Base-by-base conservation (phyloP, 73 alveolate genomes). In the Symbiodinium pilosum region DNA sequence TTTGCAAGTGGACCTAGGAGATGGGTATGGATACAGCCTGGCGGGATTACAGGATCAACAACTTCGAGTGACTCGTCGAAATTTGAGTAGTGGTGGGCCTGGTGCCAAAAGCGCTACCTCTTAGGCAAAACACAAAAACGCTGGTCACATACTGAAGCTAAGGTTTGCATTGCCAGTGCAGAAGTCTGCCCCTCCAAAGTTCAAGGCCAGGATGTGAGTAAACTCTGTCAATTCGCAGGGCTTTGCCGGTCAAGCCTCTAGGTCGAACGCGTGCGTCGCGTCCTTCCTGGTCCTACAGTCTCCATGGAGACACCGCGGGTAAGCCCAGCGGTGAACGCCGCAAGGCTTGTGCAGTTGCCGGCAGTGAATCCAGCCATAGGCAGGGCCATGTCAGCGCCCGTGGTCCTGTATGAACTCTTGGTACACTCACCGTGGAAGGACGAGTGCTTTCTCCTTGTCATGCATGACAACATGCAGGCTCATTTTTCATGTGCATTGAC, bases 11-110 rank as follows among this genome's bases (percentile, higher is more conserved):
- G 38, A 34, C 54, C 26, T 30, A 91, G 97, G 97, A 91, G 40
- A 91, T 91, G 97, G 97, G 97, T 30, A 91, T 91, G 97, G 97
- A 91, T 81, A 91, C 97, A 14, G 73, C 97, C 73, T 91, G 97
- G 97, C 97, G 97, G 39, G 97, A 91, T 86, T 91, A 91, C 97
- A 91, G 71, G 97, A 91, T 91, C 97, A 91, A 77, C 89, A 91
- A 91, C 52, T 59, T 91, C 75, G 97, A 91, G 97, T 71, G n/a
- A 32, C 95, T 89, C 38, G 39, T 81, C 43, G 40, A 9, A 52
- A 24, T 54, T 30, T 2, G 30, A n/a, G 73, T 54, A n/a, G n/a
- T n/a, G n/a, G n/a, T n/a, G n/a, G n/a, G n/a, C n/a, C n/a, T n/a
- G n/a, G n/a, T n/a, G n/a, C n/a, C 59, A 47, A 9, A 14, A 47